Evolutionary conservation across 306 rosid species (phyloP).

Genomic region (Trichosanthes cucumerina): DNA sequence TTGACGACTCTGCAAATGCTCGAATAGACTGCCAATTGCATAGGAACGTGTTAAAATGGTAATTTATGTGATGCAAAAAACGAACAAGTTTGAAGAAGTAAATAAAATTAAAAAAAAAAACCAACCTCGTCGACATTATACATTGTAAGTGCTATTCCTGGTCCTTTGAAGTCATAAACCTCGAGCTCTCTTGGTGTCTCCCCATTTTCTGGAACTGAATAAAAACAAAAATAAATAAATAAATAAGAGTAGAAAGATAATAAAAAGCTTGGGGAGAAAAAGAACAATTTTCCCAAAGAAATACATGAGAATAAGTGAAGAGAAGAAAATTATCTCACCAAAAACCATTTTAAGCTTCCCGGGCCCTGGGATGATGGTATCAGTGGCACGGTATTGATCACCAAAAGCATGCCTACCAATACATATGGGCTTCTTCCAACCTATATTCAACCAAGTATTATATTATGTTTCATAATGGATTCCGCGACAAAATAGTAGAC

Average conservation of each 20-base stretch:
- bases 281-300: not conserved
- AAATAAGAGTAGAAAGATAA: slow-evolving; percentile 13
- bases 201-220: slow-evolving; percentile 72
- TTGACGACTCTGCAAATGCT: slow-evolving; percentile 91
- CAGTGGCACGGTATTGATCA: slow-evolving; percentile 96
- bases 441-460: slow-evolving; percentile 39
- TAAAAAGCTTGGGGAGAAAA: not conserved
- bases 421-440: slow-evolving; percentile 98
- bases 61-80: not conserved
- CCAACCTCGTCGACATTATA: slow-evolving; percentile 88
- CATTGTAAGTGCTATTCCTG: slow-evolving; percentile 92
- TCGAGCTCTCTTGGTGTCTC: slow-evolving; percentile 62
- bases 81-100: slow-evolving; percentile 3
- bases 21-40: slow-evolving; percentile 56
- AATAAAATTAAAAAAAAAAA: slow-evolving; percentile 7
- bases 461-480: slow-evolving; percentile 14
- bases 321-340: slow-evolving; percentile 39
- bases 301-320: slow-evolving; percentile 13
- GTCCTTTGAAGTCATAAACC: slow-evolving; percentile 77
- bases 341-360: slow-evolving; percentile 94
- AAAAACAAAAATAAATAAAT: slow-evolving; percentile 1
- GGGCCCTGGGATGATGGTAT: slow-evolving; percentile 54
- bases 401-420: slow-evolving; percentile 99
- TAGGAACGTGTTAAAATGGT: not conserved
- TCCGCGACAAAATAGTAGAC: slow-evolving; percentile 13